These are phyloP conservation scores for Paecilomyces sp. DNA, from an alignment of 2,329 filamentous ascomycete genomes.

Conservation along the genomic window DNA sequence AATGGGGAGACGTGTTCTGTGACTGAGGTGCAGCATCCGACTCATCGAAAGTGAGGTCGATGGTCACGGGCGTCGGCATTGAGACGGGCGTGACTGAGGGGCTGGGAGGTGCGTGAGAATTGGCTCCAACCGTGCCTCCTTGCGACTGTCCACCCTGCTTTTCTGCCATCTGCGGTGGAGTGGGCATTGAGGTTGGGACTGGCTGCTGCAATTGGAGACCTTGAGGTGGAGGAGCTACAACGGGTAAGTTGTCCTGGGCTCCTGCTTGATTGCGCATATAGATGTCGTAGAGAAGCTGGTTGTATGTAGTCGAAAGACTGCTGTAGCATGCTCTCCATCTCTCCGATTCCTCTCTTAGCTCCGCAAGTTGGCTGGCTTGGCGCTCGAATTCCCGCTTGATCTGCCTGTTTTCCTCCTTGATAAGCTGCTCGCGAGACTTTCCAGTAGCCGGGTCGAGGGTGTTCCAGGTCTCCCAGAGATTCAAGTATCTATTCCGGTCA, in stretches of 20 bases:
- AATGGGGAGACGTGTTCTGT: constrained; percentile 2
- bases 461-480: constrained; percentile 15
- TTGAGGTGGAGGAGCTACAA: constrained; percentile 10
- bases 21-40: background rate
- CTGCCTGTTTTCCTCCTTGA: constrained; percentile 9
- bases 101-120: background rate
- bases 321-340: constrained; percentile 13
- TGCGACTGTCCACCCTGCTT: background rate
- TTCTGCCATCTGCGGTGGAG: background rate
- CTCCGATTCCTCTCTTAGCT: constrained; percentile 19
- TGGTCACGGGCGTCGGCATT: constrained; percentile 4
- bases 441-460: constrained; percentile 19
- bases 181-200: background rate
- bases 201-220: constrained; percentile 10
- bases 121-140: background rate
- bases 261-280: constrained; percentile 3
- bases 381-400: constrained; percentile 7
- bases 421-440: constrained; percentile 14
- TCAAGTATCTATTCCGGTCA: constrained; percentile 23
- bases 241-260: constrained; percentile 8
- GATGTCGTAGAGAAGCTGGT: constrained; percentile 18
- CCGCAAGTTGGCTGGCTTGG: constrained; percentile 12
- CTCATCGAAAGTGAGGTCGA: constrained; percentile 9
- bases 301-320: constrained; percentile 16
- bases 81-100: background rate